Percentiles rank a stretch among this genome's conserved stretches.
These are phyloP conservation scores for Arabidopsis hybrid DNA, from an alignment of 441 rosid genomes.

Conservation along the genomic window DNA sequence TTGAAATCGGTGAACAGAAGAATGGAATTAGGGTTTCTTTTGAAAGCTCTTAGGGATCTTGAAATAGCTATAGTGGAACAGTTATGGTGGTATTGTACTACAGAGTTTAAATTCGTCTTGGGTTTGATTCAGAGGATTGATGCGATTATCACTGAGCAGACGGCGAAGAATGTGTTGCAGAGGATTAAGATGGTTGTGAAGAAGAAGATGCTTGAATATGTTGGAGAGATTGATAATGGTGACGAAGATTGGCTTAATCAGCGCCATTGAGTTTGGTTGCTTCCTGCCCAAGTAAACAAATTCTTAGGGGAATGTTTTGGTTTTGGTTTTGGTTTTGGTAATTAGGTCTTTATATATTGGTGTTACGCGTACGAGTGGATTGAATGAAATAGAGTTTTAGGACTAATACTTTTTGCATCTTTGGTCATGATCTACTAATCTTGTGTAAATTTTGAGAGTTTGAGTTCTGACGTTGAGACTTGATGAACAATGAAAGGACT, in stretches of 20 bases:
- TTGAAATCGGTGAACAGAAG: not conserved
- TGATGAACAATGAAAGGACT: too few relatives aligned
- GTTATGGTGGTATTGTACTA: not conserved
- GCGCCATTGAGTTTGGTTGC: not conserved
- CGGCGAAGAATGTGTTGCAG: not conserved
- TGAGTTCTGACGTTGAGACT: too few relatives aligned
- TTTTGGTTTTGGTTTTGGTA: not conserved
- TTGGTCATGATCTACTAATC: too few relatives aligned
- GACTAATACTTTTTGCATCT: too few relatives aligned
- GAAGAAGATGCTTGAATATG: not conserved
- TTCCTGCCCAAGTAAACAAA: not conserved
- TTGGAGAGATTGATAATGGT: not conserved
- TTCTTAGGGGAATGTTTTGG: not conserved
- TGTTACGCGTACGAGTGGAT: not conserved
- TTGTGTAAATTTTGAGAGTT: too few relatives aligned
- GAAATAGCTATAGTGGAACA: not conserved
- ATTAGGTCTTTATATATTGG: too few relatives aligned
- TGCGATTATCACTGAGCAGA: not conserved
- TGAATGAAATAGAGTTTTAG: too few relatives aligned
- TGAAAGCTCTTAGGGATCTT: not conserved
- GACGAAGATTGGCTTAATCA: not conserved
- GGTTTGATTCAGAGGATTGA: slow-evolving; percentile 9
- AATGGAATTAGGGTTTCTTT: not conserved
- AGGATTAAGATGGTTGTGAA: not conserved
- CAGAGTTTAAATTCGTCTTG: not conserved